phyloP scores from a whole-genome alignment of 345 rosid species.

The Gossypium raimondii region DNA sequence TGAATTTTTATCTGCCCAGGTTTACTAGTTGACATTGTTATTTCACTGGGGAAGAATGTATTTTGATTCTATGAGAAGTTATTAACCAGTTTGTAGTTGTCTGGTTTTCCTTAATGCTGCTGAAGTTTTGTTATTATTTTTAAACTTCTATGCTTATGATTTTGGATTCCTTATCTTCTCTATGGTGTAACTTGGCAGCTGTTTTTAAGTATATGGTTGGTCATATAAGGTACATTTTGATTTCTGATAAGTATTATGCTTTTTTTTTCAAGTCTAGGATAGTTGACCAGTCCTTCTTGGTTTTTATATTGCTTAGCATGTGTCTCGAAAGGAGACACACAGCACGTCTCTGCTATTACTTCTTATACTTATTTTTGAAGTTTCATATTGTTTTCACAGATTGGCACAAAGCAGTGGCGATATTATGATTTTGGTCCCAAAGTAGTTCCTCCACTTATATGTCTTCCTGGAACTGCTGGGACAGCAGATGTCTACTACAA shows the following conservation, averaged over 20 bases:
- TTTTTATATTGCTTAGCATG: background rate
- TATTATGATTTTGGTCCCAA: slow-evolving; percentile 99
- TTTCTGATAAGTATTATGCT: background rate
- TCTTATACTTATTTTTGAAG: slow-evolving; percentile 9
- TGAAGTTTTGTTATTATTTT: background rate
- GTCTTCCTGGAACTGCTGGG: slow-evolving; percentile 96
- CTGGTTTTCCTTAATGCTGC: background rate
- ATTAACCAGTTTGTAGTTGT: background rate
- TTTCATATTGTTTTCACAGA: slow-evolving; percentile 38
- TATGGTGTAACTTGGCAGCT: background rate
- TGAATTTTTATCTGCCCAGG: background rate
- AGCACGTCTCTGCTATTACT: background rate
- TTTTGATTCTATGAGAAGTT: background rate
- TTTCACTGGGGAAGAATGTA: no score
- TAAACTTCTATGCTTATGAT: background rate
- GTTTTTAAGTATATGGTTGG: background rate
- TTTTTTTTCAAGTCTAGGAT: background rate
- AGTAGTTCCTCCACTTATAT: slow-evolving; percentile 91
- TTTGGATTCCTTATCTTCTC: background rate
- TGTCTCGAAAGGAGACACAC: slow-evolving; percentile 2
- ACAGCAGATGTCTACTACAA: slow-evolving; percentile 97
- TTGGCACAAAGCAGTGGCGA: slow-evolving; percentile 97
- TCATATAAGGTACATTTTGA: background rate
- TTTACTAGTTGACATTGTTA: background rate
- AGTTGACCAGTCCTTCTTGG: background rate